phyloP scores from a whole-genome alignment of 164 flowering plant genomes.

The Brasenia schreberi region DNA sequence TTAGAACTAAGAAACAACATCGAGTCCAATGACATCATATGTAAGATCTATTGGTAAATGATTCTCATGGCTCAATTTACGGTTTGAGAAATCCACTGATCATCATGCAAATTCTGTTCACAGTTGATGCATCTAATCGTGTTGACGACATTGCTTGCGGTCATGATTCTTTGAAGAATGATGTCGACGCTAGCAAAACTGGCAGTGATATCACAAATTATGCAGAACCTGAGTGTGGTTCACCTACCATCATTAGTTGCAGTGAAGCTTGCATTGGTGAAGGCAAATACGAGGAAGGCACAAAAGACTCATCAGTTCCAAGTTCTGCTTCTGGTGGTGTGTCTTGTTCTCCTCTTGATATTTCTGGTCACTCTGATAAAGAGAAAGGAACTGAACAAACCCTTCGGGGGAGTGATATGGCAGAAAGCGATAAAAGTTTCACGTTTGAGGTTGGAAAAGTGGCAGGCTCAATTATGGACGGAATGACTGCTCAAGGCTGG shows the following conservation, averaged over 20 bases:
- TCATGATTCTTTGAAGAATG: neutral
- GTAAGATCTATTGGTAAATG: no score
- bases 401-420: neutral
- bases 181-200: constrained; percentile 6
- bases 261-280: constrained; percentile 18
- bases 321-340: constrained; percentile 3
- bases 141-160: neutral
- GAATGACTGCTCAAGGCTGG: neutral
- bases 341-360: neutral
- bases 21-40: neutral
- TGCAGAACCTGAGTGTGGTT: constrained; percentile 26
- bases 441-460: neutral
- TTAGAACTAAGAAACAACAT: neutral
- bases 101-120: neutral
- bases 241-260: constrained; percentile 32
- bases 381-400: neutral
- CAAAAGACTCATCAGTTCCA: constrained; percentile 8
- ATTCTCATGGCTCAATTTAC: no score
- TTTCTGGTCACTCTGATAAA: neutral
- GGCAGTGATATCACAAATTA: constrained; percentile 7
- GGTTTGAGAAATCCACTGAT: neutral
- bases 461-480: neutral
- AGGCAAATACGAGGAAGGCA: constrained; percentile 16
- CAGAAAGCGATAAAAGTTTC: constrained; percentile 1
- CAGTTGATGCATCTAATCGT: neutral